A percentile compares a stretch with the other conserved stretches of the same genome.
Conservation (phyloP, 257 asterid genomes). For the Przewalskia tangutica region DNA sequence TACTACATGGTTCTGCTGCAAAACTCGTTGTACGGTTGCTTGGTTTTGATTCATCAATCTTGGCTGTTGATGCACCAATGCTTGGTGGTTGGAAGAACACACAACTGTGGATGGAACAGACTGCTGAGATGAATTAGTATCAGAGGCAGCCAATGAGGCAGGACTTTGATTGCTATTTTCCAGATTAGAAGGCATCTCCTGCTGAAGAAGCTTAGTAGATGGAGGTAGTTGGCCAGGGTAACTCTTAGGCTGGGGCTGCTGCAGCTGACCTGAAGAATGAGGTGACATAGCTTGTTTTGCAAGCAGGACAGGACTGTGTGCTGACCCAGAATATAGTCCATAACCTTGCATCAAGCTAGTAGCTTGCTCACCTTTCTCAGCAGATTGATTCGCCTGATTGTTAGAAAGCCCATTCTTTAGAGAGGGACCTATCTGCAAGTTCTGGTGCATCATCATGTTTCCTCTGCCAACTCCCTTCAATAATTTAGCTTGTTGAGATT, state of each 20-base stretch:
- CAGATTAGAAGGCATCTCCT: constrained; percentile 29
- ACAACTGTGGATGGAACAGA: constrained; percentile 30
- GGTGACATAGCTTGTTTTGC: constrained; percentile 37
- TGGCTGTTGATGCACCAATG: constrained; percentile 18
- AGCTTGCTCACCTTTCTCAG: constrained; percentile 43
- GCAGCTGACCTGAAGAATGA: constrained; percentile 42
- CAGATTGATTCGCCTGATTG: constrained; percentile 33
- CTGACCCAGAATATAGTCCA: constrained; percentile 36
- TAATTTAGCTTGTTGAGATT: constrained; percentile 52
- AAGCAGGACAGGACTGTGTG: constrained; percentile 28
- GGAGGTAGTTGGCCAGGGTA: constrained; percentile 40
- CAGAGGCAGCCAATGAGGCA: constrained; percentile 33
- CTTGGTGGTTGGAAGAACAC: constrained; percentile 40
- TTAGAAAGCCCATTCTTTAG: constrained; percentile 44
- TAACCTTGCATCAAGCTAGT: constrained; percentile 38
- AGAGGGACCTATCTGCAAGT: constrained; percentile 42
- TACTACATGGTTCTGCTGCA: constrained; percentile 36
- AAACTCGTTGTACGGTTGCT: constrained; percentile 34
- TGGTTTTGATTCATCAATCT: constrained; percentile 46
- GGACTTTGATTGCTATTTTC: constrained; percentile 41
- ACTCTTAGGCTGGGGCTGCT: constrained; percentile 46
- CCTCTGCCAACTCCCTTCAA: constrained; percentile 71
- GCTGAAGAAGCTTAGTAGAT: constrained; percentile 39
- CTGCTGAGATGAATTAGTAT: constrained; percentile 35
- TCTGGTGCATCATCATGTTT: constrained; percentile 45